phyloP scores from a whole-genome alignment of 2,329 filamentous ascomycete genomes.

The Paradendryphiella salina region DNA sequence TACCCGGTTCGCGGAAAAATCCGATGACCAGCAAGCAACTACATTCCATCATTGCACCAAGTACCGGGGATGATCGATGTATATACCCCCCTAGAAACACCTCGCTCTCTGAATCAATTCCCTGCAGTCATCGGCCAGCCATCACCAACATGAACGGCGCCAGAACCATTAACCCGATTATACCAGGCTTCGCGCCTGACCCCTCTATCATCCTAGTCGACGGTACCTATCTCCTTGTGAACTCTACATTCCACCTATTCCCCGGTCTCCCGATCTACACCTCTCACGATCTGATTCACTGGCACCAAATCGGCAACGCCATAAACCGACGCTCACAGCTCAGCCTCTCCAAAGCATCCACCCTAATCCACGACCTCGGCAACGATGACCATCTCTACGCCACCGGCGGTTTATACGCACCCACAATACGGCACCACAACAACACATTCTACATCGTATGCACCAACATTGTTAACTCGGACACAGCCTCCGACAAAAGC shows the following conservation, averaged over 20 bases:
- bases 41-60: not conserved
- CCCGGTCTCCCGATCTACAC: constrained; percentile 57
- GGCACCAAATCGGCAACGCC: constrained; percentile 53
- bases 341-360: constrained; percentile 52
- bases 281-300: constrained; percentile 54
- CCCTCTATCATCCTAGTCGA: constrained; percentile 50
- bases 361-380: constrained; percentile 31
- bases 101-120: not conserved
- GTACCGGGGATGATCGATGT: not conserved
- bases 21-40: too few species aligned
- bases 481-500: constrained; percentile 46
- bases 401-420: constrained; percentile 28
- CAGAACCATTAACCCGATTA: constrained; percentile 35
- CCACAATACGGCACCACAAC: constrained; percentile 20
- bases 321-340: constrained; percentile 54
- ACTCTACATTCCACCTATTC: constrained; percentile 57
- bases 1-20: not conserved
- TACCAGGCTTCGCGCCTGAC: constrained; percentile 55
- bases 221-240: constrained; percentile 55
- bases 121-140: not conserved
- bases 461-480: constrained; percentile 36
- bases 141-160: constrained; percentile 1
- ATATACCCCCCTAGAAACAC: not conserved
- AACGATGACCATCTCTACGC: constrained; percentile 11
- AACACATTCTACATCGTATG: constrained; percentile 25